Evolutionary conservation across 495 filamentous ascomycete genomes (phyloP).

Genomic region (Halenospora varia): DNA sequence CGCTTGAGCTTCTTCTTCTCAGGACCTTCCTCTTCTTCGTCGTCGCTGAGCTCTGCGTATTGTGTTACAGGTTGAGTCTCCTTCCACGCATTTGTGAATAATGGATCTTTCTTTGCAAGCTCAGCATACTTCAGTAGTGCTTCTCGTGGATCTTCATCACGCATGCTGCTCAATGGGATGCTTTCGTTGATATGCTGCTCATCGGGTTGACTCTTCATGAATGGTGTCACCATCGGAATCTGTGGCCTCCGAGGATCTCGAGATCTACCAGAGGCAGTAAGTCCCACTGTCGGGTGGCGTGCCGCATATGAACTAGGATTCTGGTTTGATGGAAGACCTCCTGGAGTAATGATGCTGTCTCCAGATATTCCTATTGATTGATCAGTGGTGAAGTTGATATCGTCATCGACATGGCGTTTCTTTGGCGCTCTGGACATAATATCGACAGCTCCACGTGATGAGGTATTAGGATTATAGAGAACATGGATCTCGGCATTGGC

Average conservation of each 20-base stretch:
- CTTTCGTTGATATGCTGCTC: constrained; percentile 81
- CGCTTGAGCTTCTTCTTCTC: constrained; percentile 64
- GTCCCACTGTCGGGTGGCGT: constrained; percentile 66
- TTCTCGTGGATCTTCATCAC: constrained; percentile 94
- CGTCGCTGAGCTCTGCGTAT: constrained; percentile 90
- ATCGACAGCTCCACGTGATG: constrained; percentile 73
- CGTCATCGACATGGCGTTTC: constrained; percentile 90
- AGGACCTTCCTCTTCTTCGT: constrained; percentile 66
- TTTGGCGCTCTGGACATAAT: constrained; percentile 94
- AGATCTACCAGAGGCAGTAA: constrained; percentile 75
- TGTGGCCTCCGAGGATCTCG: constrained; percentile 79
- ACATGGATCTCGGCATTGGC: constrained; percentile 84
- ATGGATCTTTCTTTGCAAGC: constrained; percentile 85
- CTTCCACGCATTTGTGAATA: constrained; percentile 92
- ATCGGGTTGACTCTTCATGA: constrained; percentile 87
- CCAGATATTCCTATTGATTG: constrained; percentile 71
- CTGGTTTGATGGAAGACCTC: constrained; percentile 41
- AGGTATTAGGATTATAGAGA: constrained; percentile 83
- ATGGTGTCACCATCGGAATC: constrained; percentile 80
- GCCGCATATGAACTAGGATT: constrained; percentile 48
- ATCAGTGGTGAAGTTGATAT: constrained; percentile 80
- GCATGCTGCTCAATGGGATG: constrained; percentile 89
- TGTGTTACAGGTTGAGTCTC: constrained; percentile 90
- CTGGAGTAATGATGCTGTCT: constrained; percentile 73
- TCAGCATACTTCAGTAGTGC: constrained; percentile 94